Evolutionary conservation across 805 yeast species (phyloP), one percentile per base, ranked within the genome.

Genomic region (Maudiozyma saulgeensis): DNA sequence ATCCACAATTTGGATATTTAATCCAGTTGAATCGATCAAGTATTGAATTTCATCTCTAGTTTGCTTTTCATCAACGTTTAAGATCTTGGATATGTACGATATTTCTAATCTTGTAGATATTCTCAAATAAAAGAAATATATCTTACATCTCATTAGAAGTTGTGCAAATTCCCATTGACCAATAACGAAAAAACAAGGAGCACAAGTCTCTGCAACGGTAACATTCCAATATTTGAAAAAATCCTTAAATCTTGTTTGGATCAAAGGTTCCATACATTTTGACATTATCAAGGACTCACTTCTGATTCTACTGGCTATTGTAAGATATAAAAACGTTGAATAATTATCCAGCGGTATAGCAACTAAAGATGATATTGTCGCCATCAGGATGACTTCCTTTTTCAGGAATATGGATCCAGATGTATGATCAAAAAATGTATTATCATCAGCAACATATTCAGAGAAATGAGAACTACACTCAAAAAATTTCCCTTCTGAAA

Each of bases 341-440:
- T 56, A 57, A 32, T 61, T 54, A 38, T 64, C 64, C 18, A 64
- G 44, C 2, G 68, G 67, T 3, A 63, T 52, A 12, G 64, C 47
- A 12, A 61, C 48, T 6, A 64, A 21, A 15, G 50, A 51, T 1
- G 66, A 58, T 39, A 64, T 49, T 12, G 56, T 51, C 3, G 63
- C 45, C 57, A 60, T 57, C 19, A 48, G 41, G 13, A 56, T n/a
- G 13, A 61, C 15, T 48, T 63, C 68, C 6, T 55, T 51, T 25
- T 48, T 52, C 1, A 53, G 44, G 5, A 62, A 41, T 28, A 61
- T 6, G 1, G 9, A 13, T 49, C 28, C 28, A 21, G 26, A 5
- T 51, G 49, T 18, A 16, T 16, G 26, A 18, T 13, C 11, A 49
- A 48, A 13, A 28, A 59, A 19, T 6, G 50, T 50, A 3, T 49